These are phyloP conservation scores for Amborella trichopoda DNA, from an alignment of 164 flowering plant species.

Conservation along the genomic window DNA sequence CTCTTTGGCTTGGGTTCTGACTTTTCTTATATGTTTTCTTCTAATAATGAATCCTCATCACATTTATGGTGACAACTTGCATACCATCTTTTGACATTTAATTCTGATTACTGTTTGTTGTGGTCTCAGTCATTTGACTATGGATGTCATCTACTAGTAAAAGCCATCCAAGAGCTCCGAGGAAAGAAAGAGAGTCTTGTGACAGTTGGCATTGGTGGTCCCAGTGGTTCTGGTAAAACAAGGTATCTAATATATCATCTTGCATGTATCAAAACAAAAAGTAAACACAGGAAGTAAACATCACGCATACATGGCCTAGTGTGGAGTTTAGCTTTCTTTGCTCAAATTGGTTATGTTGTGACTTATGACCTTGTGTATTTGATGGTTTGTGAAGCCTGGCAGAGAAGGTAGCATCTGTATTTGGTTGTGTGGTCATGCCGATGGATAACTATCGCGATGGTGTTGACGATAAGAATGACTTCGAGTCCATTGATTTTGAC, in stretches of 20 bases:
- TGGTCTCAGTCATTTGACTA: conserved; percentile 77
- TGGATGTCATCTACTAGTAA: conserved; percentile 81
- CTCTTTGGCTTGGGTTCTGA: too few species aligned
- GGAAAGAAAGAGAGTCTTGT: conserved; percentile 79
- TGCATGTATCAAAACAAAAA: too few species aligned
- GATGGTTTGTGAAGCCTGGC: conserved; percentile 62
- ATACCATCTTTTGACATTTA: too few species aligned
- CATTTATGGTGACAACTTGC: too few species aligned
- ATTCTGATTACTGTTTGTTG: conserved; percentile 5
- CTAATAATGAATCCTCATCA: too few species aligned
- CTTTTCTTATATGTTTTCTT: too few species aligned
- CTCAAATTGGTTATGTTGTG: not conserved
- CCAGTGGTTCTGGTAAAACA: conserved; percentile 91
- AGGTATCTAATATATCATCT: conserved; percentile 30
- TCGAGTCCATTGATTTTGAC: conserved; percentile 79
- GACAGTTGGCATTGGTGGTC: conserved; percentile 93
- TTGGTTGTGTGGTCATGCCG: conserved; percentile 73
- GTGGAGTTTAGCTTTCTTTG: not conserved
- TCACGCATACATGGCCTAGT: too few species aligned
- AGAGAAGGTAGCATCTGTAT: conserved; percentile 95
- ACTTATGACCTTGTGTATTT: conserved; percentile 6
- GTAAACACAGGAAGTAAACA: too few species aligned
- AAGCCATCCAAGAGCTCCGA: conserved; percentile 92
- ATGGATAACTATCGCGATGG: conserved; percentile 95
- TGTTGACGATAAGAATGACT: conserved; percentile 78